Conservation (phyloP, 768 basidiomycete genomes). For the Amanita exitialis region DNA sequence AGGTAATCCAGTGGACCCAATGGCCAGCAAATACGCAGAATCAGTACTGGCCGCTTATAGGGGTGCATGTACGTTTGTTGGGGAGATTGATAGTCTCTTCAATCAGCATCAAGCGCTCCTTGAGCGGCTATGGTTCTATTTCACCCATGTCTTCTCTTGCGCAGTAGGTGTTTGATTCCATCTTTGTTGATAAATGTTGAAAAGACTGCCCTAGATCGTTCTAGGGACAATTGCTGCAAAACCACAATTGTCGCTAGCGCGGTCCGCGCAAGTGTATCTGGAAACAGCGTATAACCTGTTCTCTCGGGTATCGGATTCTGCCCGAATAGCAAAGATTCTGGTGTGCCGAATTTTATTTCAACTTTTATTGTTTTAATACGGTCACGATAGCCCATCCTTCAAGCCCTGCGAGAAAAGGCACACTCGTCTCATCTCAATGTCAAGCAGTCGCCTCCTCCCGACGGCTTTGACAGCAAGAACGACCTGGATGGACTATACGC, state of each 20-base stretch:
- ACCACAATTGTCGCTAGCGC: conserved; percentile 52
- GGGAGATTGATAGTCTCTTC: conserved; percentile 51
- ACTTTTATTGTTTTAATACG: too few species aligned
- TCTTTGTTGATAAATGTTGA: conserved; percentile 3
- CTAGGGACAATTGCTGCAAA: conserved; percentile 61
- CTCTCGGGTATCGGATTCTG: conserved; percentile 38
- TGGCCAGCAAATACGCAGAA: conserved; percentile 58
- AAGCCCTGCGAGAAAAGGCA: conserved; percentile 45
- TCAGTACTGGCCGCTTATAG: conserved; percentile 62
- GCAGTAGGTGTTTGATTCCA: conserved; percentile 30
- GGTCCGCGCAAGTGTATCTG: conserved; percentile 58
- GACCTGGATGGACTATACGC: conserved; percentile 54
- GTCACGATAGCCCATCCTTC: conserved; percentile 49
- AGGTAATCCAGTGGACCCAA: conserved; percentile 51
- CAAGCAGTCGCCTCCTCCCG: conserved; percentile 13
- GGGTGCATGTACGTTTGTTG: conserved; percentile 62
- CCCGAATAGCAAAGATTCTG: conserved; percentile 48
- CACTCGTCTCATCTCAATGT: conserved; percentile 26
- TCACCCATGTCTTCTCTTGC: conserved; percentile 66
- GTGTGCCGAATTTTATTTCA: conserved; percentile 36
- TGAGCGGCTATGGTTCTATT: conserved; percentile 65
- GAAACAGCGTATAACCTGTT: conserved; percentile 54
- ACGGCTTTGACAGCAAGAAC: conserved; percentile 32
- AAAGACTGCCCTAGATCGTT: conserved; percentile 39
- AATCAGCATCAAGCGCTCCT: conserved; percentile 58